Evolutionary conservation across 2,329 filamentous ascomycete species (phyloP), one percentile per base, ranked within the genome.

Genomic region (Phoma sp.): DNA sequence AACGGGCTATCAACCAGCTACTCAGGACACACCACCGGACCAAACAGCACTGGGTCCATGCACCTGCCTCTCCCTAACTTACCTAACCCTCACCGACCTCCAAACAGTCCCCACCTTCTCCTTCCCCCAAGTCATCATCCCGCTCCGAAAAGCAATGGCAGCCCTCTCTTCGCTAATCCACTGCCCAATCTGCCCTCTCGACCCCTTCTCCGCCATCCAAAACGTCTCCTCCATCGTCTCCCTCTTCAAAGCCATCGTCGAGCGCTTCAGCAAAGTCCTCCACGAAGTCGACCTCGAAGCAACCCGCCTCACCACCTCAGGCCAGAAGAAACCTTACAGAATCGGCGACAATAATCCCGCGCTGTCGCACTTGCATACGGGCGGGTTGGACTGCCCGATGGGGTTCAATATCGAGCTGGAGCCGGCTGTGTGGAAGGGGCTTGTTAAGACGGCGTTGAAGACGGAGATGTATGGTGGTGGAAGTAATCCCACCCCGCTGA

Each of bases 1-100:
- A 33, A 20, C 39, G 3, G 17, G 36, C 14, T 32, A 33, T 12
- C 38, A 26, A 38, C 28, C 33, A 43, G 28, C 45, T 17, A 49
- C 26, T 7, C 26, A 21, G 17, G 23, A 47, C 12, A 42, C 54
- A 20, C 23, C 50, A 10, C 20, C 53, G 7, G 15, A 40, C 34
- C 52, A 50, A 15, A 18, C 53, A 48, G 53, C 64, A 11, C 36
- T 52, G 33, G 59, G 23, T 17, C 65, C 66, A 12, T 81, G 79
- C 62, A 72, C 74, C 42, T 82, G 80, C 56, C 74, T 81, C 28
- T 76, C 75, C 7, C 72, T 72, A n/a, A 76, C 78, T 49, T 81
- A 80, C 60, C 69, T 81, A 2, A 75, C 75, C 2, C 66, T 81
- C 18, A 73, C 69, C 15, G 74, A 72, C 34, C 70, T 82, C 15